Evolutionary conservation across 31 red algal genomes (phyloP).

Genomic region (Endocladia muricata): DNA sequence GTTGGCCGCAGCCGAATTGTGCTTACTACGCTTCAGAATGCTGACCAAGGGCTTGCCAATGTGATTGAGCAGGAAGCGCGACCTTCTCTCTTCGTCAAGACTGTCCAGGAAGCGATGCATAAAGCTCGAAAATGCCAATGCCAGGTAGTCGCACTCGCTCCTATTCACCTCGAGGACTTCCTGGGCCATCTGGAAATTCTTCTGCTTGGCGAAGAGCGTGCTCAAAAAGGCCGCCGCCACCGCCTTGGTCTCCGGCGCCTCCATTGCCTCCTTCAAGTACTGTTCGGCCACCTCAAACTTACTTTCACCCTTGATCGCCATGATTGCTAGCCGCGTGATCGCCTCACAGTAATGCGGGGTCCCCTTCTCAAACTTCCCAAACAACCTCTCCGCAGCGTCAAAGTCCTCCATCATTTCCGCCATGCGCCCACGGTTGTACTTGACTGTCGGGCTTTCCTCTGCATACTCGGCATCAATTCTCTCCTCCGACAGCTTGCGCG

Average conservation of each 20-base stretch:
- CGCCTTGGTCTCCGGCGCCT: conserved; percentile 8
- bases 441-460: conserved; percentile 5
- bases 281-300: conserved; percentile 34
- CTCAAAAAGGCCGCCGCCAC: conserved; percentile 37
- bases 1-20: conserved; percentile 45
- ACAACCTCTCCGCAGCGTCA: conserved; percentile 18
- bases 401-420: conserved; percentile 25
- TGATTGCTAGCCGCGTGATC: conserved; percentile 39
- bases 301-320: conserved; percentile 24
- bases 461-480: conserved; percentile 30
- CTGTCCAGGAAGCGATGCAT: conserved; percentile 51
- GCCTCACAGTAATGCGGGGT: conserved; percentile 37
- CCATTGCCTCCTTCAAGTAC: conserved; percentile 36
- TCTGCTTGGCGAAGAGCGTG: conserved; percentile 26
- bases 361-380: conserved; percentile 20
- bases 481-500: not conserved
- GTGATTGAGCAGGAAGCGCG: conserved; percentile 42
- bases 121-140: conserved; percentile 44
- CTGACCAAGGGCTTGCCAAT: conserved; percentile 37
- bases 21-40: conserved; percentile 39
- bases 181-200: conserved; percentile 41
- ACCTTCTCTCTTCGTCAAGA: conserved; percentile 39
- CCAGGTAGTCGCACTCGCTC: conserved; percentile 45
- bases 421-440: conserved; percentile 50
- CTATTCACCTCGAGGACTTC: conserved; percentile 34